These are phyloP conservation scores for Canna indica DNA, from an alignment of 176 grass and related monocot species.

Conservation along the genomic window DNA sequence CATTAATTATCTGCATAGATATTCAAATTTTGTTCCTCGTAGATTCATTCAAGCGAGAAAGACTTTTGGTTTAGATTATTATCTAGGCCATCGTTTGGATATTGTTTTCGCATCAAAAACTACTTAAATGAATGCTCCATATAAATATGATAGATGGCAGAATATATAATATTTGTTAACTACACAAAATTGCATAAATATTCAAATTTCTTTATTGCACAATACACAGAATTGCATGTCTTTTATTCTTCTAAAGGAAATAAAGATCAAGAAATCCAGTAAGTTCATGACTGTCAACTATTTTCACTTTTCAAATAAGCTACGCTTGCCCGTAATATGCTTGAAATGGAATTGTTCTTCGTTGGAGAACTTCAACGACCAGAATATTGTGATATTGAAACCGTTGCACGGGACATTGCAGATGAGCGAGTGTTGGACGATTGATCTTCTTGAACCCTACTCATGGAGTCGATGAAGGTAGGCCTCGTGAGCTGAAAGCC, in stretches of 20 bases:
- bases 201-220: not conserved
- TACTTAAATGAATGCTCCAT: not conserved
- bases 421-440: constrained; percentile 38
- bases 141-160: too few relatives aligned
- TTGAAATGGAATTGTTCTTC: not conserved
- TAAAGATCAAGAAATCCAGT: too few relatives aligned
- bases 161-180: not conserved
- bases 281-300: too few relatives aligned
- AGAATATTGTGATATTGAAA: constrained; percentile 44
- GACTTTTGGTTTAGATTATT: too few relatives aligned
- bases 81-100: too few relatives aligned
- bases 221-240: not conserved
- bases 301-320: too few relatives aligned
- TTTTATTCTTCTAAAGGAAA: not conserved
- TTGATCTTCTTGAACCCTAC: constrained; percentile 42
- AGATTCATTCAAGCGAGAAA: too few relatives aligned
- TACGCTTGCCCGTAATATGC: not conserved
- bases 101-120: too few relatives aligned
- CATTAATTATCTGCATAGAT: too few relatives aligned
- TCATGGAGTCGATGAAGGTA: constrained; percentile 54
- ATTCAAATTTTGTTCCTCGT: too few relatives aligned
- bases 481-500: constrained; percentile 52
- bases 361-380: constrained; percentile 27
- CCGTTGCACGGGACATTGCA: constrained; percentile 50
- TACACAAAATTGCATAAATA: too few relatives aligned